Percentiles rank a stretch among this genome's conserved stretches.
phyloP scores from a whole-genome alignment of 108 stramenopile species.

The Skeletonema grethae region DNA sequence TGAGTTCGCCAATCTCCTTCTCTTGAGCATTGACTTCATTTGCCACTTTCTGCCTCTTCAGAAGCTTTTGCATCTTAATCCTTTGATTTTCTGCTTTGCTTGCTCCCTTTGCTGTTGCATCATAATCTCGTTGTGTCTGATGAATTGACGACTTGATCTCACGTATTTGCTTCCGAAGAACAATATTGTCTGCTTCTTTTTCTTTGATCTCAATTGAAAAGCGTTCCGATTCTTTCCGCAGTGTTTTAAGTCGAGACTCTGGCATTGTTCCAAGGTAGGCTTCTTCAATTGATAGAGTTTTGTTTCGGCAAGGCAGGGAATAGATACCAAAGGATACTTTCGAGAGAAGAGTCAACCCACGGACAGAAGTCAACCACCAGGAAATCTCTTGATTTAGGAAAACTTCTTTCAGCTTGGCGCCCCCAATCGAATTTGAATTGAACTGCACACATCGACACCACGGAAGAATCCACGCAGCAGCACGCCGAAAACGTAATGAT shows the following conservation, averaged over 20 bases:
- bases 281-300: too few relatives aligned
- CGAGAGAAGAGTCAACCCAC: too few relatives aligned
- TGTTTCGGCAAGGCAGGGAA: too few relatives aligned
- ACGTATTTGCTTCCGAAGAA: constrained; percentile 6
- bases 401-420: too few relatives aligned
- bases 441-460: too few relatives aligned
- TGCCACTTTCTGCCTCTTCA: not conserved
- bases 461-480: too few relatives aligned
- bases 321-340: too few relatives aligned
- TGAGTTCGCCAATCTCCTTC: constrained; percentile 4
- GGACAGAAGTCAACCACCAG: too few relatives aligned
- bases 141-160: not conserved
- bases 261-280: not conserved
- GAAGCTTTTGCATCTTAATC: constrained; percentile 3
- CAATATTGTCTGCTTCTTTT: constrained; percentile 1
- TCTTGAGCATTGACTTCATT: constrained; percentile 2
- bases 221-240: constrained; percentile 4
- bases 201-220: constrained; percentile 10
- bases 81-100: constrained; percentile 5
- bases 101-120: constrained; percentile 6
- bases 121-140: not conserved
- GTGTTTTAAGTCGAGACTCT: constrained; percentile 2
- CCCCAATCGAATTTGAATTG: too few relatives aligned
- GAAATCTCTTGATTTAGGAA: too few relatives aligned
- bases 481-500: too few relatives aligned